Conservation (phyloP, 305 asterid genomes). For the Coffea humblotiana region DNA sequence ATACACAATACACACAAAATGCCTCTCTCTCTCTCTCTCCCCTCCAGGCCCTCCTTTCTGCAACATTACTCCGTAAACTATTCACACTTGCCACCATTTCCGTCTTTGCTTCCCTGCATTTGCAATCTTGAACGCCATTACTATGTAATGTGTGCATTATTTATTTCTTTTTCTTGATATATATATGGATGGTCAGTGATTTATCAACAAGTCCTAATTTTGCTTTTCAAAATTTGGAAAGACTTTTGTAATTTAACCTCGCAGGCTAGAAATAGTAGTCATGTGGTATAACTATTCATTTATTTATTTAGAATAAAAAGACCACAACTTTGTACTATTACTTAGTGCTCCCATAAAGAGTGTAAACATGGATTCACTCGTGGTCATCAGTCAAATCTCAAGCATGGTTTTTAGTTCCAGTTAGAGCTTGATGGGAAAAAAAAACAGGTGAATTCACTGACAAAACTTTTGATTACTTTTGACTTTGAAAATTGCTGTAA, state of each 20-base stretch:
- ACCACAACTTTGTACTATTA: too few relatives aligned
- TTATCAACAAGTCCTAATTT: too few relatives aligned
- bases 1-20: neutral
- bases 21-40: slow-evolving; percentile 3
- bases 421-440: neutral
- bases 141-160: neutral
- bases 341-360: neutral
- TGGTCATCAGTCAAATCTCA: neutral
- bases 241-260: too few relatives aligned
- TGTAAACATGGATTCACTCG: neutral
- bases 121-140: neutral
- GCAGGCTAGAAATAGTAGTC: neutral
- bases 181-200: too few relatives aligned
- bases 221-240: neutral
- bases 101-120: neutral
- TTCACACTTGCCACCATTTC: slow-evolving; percentile 23
- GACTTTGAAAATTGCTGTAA: neutral
- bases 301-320: too few relatives aligned
- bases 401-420: neutral
- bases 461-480: neutral
- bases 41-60: neutral
- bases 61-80: slow-evolving; percentile 24
- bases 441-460: neutral
- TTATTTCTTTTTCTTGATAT: too few relatives aligned
- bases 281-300: too few relatives aligned